Evolutionary conservation across 768 basidiomycete genomes (phyloP).

Genomic region (Tricholoma saponaceum): DNA sequence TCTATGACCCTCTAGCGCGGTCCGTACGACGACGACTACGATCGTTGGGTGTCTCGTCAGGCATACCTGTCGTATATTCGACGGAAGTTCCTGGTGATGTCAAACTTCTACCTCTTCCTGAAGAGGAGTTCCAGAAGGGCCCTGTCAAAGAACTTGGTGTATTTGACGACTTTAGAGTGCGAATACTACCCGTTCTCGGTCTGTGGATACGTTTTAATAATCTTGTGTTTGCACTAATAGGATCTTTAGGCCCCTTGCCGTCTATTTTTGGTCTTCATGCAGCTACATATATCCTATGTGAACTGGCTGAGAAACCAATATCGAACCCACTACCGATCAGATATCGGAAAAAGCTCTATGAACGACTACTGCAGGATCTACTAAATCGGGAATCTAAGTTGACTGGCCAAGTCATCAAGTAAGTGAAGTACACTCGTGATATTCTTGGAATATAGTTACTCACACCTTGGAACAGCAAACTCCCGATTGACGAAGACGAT

Average conservation of each 20-base stretch:
- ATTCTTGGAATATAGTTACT: neutral
- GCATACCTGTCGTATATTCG: slow-evolving; percentile 90
- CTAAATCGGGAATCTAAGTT: slow-evolving; percentile 68
- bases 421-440: slow-evolving; percentile 18
- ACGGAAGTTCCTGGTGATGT: slow-evolving; percentile 91
- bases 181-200: slow-evolving; percentile 92
- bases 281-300: slow-evolving; percentile 85
- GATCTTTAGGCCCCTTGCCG: slow-evolving; percentile 64
- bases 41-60: slow-evolving; percentile 51
- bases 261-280: slow-evolving; percentile 89
- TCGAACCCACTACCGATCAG: slow-evolving; percentile 82
- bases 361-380: slow-evolving; percentile 74
- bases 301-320: slow-evolving; percentile 81
- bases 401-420: slow-evolving; percentile 60
- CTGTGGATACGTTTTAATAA: slow-evolving; percentile 11
- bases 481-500: slow-evolving; percentile 82
- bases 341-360: slow-evolving; percentile 79
- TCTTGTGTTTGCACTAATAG: neutral
- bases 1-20: slow-evolving; percentile 94
- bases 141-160: slow-evolving; percentile 84
- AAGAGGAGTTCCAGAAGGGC: slow-evolving; percentile 90
- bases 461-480: slow-evolving; percentile 40
- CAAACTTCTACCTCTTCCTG: slow-evolving; percentile 82
- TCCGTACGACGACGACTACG: slow-evolving; percentile 79
- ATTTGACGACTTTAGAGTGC: slow-evolving; percentile 90